Evolutionary conservation across 306 rosid genomes (phyloP), one percentile per base, ranked within the genome.

Genomic region (Geum urbanum): DNA sequence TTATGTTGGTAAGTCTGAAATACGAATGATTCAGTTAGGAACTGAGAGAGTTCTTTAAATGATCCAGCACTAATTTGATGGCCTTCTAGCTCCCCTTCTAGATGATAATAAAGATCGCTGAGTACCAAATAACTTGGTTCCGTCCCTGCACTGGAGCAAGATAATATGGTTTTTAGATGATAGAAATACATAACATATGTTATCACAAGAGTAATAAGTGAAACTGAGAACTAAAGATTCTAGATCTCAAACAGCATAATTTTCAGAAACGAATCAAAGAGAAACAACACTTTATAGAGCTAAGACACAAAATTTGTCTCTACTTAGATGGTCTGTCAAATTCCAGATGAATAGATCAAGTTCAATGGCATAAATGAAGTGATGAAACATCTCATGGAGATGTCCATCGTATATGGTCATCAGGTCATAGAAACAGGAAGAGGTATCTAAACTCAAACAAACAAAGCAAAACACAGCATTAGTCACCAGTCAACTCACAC

Each of bases 41-140:
- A 85, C 74, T 75, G 87, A 67, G 81, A 81, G 74, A 94, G 86
- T 76, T 88, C 97, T 79, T 86, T 94, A 78, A 90, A 90, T 48
- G 96, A 90, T 67, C 96, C 98, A 49, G 77, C 48, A 70, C 83
- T 79, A 73, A 94, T 86, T 81, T 83, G 77, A 66, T 96, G 89
- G 77, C 98, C 97, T 85, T 94, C 96, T 66, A 94, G 82, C 86
- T 90, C 95, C 76, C 97, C 98, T 84, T 94, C 88, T 46, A 94
- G 78, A 80, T 94, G 97, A 86, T 90, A 88, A 76, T 84, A 88
- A 51, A 94, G 97, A 80, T 94, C 97, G 68, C 84, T 90, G 62
- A 94, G 90, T 75, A 94, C 82, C 85, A 94, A 81, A 56, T 72
- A 81, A 74, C 83, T 75, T 51, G 80, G 84, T 71, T 90, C 96